phyloP scores from a whole-genome alignment of 768 basidiomycete genomes.

The Astraeus odoratus region DNA sequence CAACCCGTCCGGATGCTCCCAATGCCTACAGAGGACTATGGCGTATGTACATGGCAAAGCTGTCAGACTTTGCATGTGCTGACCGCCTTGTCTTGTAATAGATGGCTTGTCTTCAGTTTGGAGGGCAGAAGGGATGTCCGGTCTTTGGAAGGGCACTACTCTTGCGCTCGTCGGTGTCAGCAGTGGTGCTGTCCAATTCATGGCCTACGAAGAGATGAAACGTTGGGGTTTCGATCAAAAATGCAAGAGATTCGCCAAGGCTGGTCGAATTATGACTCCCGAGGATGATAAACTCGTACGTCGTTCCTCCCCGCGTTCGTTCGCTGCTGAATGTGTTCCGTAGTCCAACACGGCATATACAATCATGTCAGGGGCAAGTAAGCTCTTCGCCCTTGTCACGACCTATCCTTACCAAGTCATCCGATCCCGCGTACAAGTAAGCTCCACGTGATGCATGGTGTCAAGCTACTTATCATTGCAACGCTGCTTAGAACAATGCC shows the following conservation, averaged over 20 bases:
- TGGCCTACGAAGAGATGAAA: slow-evolving; percentile 96
- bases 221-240: slow-evolving; percentile 80
- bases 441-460: slow-evolving; percentile 7
- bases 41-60: slow-evolving; percentile 36
- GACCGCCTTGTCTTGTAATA: slow-evolving; percentile 16
- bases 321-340: not conserved
- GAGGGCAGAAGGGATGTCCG: slow-evolving; percentile 64
- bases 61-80: not conserved
- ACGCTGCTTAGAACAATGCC: slow-evolving; percentile 50
- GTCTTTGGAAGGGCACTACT: slow-evolving; percentile 82
- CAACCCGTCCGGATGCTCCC: slow-evolving; percentile 59
- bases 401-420: slow-evolving; percentile 99
- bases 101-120: slow-evolving; percentile 72
- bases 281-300: slow-evolving; percentile 85
- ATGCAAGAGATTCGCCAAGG: slow-evolving; percentile 48
- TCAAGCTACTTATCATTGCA: slow-evolving; percentile 1
- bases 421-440: slow-evolving; percentile 85
- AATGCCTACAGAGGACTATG: slow-evolving; percentile 73
- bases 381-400: slow-evolving; percentile 69
- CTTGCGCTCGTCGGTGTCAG: slow-evolving; percentile 89
- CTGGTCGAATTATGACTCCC: slow-evolving; percentile 58
- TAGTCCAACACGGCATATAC: slow-evolving; percentile 92
- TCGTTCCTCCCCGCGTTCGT: slow-evolving; percentile 2
- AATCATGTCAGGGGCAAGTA: slow-evolving; percentile 86
- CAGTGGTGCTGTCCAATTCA: slow-evolving; percentile 94